These are phyloP conservation scores for Hemerocallis citrina DNA, from an alignment of 106 monocot genomes.

Conservation along the genomic window DNA sequence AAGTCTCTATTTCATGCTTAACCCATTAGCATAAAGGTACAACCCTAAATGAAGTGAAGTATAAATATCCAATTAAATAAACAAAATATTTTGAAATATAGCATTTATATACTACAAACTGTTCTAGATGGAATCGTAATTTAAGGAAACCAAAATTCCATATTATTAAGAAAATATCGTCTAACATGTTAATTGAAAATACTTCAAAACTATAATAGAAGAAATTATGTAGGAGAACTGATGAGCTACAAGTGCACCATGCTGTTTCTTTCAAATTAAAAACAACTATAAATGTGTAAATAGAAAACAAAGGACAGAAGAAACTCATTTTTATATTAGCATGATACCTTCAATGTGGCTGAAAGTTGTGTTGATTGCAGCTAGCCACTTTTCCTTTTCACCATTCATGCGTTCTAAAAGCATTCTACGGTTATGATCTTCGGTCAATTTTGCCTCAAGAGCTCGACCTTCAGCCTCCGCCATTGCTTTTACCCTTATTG, in stretches of 20 bases:
- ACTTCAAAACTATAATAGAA: neutral
- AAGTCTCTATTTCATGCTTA: too few relatives aligned
- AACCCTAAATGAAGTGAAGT: too few relatives aligned
- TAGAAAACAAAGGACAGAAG: neutral
- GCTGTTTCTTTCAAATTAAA: neutral
- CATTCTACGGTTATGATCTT: conserved; percentile 77
- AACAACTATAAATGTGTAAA: neutral
- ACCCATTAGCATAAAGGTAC: too few relatives aligned
- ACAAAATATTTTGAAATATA: neutral
- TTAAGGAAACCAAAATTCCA: too few relatives aligned
- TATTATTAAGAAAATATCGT: too few relatives aligned
- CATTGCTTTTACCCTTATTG: conserved; percentile 73
- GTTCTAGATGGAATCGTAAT: too few relatives aligned
- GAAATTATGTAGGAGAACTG: neutral
- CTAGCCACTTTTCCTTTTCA: conserved; percentile 89
- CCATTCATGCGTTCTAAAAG: conserved; percentile 73
- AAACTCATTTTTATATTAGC: neutral
- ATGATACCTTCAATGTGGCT: conserved; percentile 84
- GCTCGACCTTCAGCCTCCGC: conserved; percentile 89
- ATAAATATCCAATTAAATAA: neutral
- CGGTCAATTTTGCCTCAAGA: conserved; percentile 77
- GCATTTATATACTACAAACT: neutral
- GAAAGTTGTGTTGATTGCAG: conserved; percentile 91
- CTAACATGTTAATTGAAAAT: too few relatives aligned
- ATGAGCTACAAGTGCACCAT: neutral